Evolutionary conservation across 805 yeast genomes (phyloP), one percentile per base, ranked within the genome.

Genomic region (Ogataea haglerorum): DNA sequence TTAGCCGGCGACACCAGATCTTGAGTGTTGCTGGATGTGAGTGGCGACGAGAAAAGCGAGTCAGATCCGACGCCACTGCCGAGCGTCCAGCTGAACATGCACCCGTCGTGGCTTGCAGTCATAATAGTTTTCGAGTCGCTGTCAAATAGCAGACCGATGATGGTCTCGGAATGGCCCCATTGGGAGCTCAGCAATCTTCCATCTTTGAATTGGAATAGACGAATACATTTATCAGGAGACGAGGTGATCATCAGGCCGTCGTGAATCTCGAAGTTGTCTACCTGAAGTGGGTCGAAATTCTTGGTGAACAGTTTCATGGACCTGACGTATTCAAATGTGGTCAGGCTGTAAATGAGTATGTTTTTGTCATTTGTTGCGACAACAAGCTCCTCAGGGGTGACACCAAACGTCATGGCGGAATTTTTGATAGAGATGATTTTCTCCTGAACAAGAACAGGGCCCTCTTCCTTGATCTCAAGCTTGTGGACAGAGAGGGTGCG

Each of bases 111-210:
- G 15, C 80, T 71, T 12, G 75, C 63, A 0, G 80, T 67, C 1
- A 74, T 54, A 65, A 53, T 5, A 52, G 43, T 2, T 49, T 50
- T 10, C 30, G n/a, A n/a, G 33, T 30, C 2, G 27, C 42, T 43
- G 4, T 52, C 45, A 12, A 63, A 39, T 6, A 58, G 45, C 14
- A 81, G 42, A 0, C 76, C 73, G 10, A 74, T 55, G 5, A 80
- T 68, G 1, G 71, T 57, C 28, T 80, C 79, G 1, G 80, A 69
- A 47, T 75, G 81, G 0, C 77, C 90, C 83, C 84, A 82, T 34
- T 68, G 73, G 0, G 72, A 65, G 6, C 75, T 67, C 8, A 78
- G 31, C 8, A 68, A 68, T 36, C 62, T 72, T 1, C 81, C 83
- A 6, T 64, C 65, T 1, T 51, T 41, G 45, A 68, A 72, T 21